Conservation (phyloP, 2,329 filamentous ascomycete species). For the Pseudopyrenochaeta lycopersici region DNA sequence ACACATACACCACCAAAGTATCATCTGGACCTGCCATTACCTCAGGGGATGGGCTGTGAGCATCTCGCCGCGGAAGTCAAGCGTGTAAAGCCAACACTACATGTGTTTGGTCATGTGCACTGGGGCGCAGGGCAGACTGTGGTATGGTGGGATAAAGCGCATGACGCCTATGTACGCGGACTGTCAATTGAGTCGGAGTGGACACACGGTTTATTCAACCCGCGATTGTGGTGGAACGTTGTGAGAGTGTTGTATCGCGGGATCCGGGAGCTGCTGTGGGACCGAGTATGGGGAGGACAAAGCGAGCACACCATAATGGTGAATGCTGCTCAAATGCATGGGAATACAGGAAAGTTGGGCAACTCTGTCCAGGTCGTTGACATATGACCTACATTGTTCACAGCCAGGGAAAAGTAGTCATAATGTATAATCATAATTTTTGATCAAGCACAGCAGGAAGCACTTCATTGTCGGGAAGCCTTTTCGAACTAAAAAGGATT, state of each 20-base stretch:
- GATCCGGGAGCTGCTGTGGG: conserved; percentile 66
- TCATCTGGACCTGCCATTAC: conserved; percentile 70
- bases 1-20: conserved; percentile 82
- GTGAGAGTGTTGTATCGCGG: conserved; percentile 62
- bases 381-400: conserved; percentile 44
- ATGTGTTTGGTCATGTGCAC: conserved; percentile 89
- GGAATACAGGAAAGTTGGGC: conserved; percentile 58
- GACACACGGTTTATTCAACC: conserved; percentile 48
- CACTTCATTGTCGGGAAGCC: conserved; percentile 43
- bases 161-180: conserved; percentile 75
- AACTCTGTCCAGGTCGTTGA: conserved; percentile 56
- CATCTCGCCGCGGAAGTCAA: conserved; percentile 76
- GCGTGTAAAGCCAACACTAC: conserved; percentile 76
- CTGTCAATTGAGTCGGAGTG: conserved; percentile 53
- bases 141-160: conserved; percentile 78
- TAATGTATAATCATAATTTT: conserved; percentile 35
- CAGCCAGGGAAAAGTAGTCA: conserved; percentile 26
- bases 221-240: conserved; percentile 61
- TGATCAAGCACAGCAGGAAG: conserved; percentile 38
- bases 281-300: conserved; percentile 65
- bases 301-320: conserved; percentile 63
- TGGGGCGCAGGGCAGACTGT: conserved; percentile 74
- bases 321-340: conserved; percentile 66
- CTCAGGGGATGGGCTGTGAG: conserved; percentile 73
- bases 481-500: conserved; percentile 49